Base-by-base conservation (phyloP, 768 basidiomycete species). In the Gloeopeniophorella convolvens region DNA sequence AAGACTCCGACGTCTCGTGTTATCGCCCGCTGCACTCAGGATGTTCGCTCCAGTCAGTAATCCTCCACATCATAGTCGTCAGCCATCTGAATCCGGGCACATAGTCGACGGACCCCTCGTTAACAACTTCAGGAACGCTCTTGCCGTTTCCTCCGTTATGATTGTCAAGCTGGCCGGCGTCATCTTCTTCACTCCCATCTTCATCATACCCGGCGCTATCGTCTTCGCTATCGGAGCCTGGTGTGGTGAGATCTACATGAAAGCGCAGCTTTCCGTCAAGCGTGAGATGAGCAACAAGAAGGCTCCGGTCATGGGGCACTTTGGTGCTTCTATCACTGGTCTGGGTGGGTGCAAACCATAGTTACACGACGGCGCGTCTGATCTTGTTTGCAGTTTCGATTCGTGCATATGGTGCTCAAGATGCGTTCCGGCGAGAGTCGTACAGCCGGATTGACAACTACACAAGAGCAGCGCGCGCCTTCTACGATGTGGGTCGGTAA, bases 381-480 rank as follows among this genome's bases (percentile, higher is more conserved):
- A n/a, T n/a, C 23, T n/a, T 45, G 3, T 5, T 4, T 5, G 56
- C 62, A 68, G 59, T 63, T 8, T 74, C 75, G 3, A 77, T 80
- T 34, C 68, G 79, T 13, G 79, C 79, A 0, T 81, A 77, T 52
- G 72, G 74, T 16, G 76, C 76, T 11, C 69, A 79, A 57, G 66
- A 67, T 4, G 55, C 64, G 9, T 75, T 67, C 62, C 70, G 60
- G 49, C 40, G 15, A 45, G 70, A 77, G 57, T 72, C 75, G 3
- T 56, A 72, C 39, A 50, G 60, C 21, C 66, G 74, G 3, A 73
- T 79, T 13, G 72, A 80, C 55, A 66, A 67, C 28, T 80, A 74
- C 55, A 65, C 64, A 12, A 65, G 67, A 31, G 58, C 69, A 0
- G 68, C 66, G 2, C 59, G 70, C 15, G 64, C 63, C 4, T 73